A percentile compares a stretch with the other conserved stretches of the same genome.
phyloP scores from a whole-genome alignment of 805 yeast species.

The Wickerhamomyces canadensis region DNA sequence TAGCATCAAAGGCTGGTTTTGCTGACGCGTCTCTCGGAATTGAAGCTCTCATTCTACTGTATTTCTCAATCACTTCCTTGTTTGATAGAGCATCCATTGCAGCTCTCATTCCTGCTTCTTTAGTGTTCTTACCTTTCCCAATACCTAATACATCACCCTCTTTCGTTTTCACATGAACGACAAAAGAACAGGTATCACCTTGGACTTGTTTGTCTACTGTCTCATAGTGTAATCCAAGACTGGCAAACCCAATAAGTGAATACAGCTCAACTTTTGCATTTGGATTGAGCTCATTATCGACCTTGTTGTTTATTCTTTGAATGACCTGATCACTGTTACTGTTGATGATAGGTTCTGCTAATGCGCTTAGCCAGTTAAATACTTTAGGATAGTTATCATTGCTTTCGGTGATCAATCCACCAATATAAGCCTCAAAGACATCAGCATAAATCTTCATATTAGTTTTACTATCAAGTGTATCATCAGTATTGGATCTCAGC shows the following conservation, averaged over 20 bases:
- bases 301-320: conserved; percentile 1
- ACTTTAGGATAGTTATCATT: conserved; percentile 41
- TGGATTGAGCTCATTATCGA: conserved; percentile 34
- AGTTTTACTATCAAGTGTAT: conserved; percentile 46
- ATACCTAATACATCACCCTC: conserved; percentile 59
- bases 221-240: conserved; percentile 48
- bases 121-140: conserved; percentile 65
- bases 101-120: conserved; percentile 79
- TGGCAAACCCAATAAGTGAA: conserved; percentile 72
- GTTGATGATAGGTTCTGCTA: conserved; percentile 42
- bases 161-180: conserved; percentile 62
- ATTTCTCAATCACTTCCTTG: conserved; percentile 55
- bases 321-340: conserved; percentile 10
- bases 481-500: conserved; percentile 46
- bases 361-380: conserved; percentile 48
- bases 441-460: conserved; percentile 87
- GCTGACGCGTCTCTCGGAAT: conserved; percentile 35
- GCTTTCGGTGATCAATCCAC: conserved; percentile 67
- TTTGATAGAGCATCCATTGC: conserved; percentile 75
- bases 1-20: conserved; percentile 1
- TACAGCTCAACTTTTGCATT: conserved; percentile 78
- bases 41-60: conserved; percentile 48
- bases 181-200: conserved; percentile 34
- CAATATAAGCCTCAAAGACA: conserved; percentile 90
- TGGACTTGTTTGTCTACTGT: conserved; percentile 37